Conservation (phyloP, 176 grass and related monocot genomes). For the Carex parvula region DNA sequence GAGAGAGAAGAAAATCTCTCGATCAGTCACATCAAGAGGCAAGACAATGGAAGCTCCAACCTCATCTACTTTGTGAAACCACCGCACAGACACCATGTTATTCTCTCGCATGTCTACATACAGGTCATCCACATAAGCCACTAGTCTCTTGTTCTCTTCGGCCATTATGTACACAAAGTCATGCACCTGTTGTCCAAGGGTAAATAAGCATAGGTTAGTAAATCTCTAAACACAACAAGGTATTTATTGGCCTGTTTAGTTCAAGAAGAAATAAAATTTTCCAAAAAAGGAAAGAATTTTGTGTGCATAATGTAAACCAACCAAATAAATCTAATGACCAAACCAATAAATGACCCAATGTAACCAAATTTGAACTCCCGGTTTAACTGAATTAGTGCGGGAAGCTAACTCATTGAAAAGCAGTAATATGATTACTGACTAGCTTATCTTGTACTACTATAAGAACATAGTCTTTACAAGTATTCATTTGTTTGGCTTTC, state of each 20-base stretch:
- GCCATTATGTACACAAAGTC: conserved; percentile 80
- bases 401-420: background rate
- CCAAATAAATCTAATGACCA: background rate
- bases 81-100: conserved; percentile 73
- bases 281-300: background rate
- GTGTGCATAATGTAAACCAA: background rate
- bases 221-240: conserved; percentile 3
- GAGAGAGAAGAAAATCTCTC: conserved; percentile 82
- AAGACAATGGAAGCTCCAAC: conserved; percentile 41
- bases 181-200: conserved; percentile 54
- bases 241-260: background rate
- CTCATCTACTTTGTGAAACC: conserved; percentile 90
- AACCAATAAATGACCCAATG: background rate
- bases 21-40: conserved; percentile 46
- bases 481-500: background rate
- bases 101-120: conserved; percentile 65
- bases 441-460: background rate
- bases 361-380: background rate
- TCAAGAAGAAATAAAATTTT: background rate
- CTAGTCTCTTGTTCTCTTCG: conserved; percentile 73
- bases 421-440: background rate
- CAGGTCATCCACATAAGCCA: conserved; percentile 93
- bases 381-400: background rate
- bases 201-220: conserved; percentile 19
- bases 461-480: background rate